phyloP scores from a whole-genome alignment of 495 filamentous ascomycete species.

The Trypethelium eluteriae region DNA sequence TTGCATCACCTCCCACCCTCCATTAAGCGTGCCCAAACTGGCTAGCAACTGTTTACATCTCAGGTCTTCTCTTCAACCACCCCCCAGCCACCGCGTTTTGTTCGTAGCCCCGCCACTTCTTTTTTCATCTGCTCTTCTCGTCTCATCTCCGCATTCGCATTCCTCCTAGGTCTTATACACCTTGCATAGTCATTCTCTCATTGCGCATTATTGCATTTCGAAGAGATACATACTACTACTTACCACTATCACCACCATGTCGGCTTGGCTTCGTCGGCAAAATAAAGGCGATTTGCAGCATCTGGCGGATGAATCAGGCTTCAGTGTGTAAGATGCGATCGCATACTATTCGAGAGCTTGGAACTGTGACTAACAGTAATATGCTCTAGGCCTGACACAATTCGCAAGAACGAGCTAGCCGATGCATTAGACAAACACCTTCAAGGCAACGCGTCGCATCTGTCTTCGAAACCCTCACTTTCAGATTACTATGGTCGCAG shows the following conservation, averaged over 20 bases:
- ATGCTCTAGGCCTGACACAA: conserved; percentile 54
- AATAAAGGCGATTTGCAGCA: conserved; percentile 75
- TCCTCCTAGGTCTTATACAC: no score
- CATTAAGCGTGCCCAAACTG: neutral
- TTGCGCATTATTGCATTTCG: neutral
- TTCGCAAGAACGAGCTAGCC: conserved; percentile 79
- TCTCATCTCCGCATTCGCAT: conserved; percentile 1
- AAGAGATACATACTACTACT: conserved; percentile 20
- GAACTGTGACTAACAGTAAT: neutral
- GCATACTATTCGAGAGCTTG: neutral
- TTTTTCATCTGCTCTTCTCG: neutral
- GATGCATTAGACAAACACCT: conserved; percentile 67
- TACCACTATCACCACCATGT: conserved; percentile 41
- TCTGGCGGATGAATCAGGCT: conserved; percentile 62
- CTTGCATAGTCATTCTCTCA: no score
- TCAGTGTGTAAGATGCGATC: conserved; percentile 56
- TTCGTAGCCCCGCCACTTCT: conserved; percentile 21
- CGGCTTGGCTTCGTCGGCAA: conserved; percentile 73
- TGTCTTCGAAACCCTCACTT: conserved; percentile 56
- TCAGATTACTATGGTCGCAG: conserved; percentile 67
- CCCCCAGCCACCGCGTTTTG: conserved; percentile 14
- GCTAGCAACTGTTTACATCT: conserved; percentile 9
- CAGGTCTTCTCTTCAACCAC: conserved; percentile 15
- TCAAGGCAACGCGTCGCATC: conserved; percentile 52
- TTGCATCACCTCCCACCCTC: conserved; percentile 2